phyloP scores from a whole-genome alignment of 1,139 yeast genomes.

The Diutina neorugosa region DNA sequence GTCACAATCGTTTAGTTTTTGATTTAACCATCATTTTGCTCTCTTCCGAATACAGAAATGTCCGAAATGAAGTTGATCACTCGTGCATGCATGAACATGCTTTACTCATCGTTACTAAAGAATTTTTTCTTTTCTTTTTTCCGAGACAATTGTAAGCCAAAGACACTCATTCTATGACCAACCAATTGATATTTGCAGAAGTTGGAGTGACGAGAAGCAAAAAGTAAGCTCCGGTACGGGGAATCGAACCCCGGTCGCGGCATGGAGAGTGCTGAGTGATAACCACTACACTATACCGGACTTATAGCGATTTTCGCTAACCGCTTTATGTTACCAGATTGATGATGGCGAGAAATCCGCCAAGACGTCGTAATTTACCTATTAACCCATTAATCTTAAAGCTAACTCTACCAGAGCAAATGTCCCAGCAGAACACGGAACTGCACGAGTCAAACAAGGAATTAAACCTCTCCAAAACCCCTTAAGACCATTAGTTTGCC shows the following conservation, averaged over 20 bases:
- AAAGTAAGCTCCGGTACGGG: not conserved
- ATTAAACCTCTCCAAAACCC: conserved; percentile 68
- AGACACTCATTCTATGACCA: too few species aligned
- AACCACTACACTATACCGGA: not conserved
- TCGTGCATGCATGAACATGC: too few species aligned
- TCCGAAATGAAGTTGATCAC: not conserved
- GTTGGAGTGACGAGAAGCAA: not conserved
- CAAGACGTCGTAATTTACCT: too few species aligned
- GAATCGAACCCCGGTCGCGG: not conserved
- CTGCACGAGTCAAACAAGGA: conserved; percentile 59
- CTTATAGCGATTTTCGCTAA: too few species aligned
- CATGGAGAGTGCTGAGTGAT: not conserved
- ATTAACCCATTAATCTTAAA: conserved; percentile 38
- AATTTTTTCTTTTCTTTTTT: too few species aligned
- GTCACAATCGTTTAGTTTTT: too few species aligned
- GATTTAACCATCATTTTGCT: too few species aligned
- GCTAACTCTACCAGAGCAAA: conserved; percentile 71
- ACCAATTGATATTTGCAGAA: too few species aligned
- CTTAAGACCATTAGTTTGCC: conserved; percentile 30
- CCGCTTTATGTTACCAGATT: not conserved
- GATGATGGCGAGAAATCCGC: too few species aligned
- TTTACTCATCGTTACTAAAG: too few species aligned
- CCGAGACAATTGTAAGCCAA: too few species aligned
- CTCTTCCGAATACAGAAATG: too few species aligned
- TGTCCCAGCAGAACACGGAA: conserved; percentile 68